Base-by-base conservation (phyloP, 2,329 filamentous ascomycete species). In the Trichoderma guizhouense region DNA sequence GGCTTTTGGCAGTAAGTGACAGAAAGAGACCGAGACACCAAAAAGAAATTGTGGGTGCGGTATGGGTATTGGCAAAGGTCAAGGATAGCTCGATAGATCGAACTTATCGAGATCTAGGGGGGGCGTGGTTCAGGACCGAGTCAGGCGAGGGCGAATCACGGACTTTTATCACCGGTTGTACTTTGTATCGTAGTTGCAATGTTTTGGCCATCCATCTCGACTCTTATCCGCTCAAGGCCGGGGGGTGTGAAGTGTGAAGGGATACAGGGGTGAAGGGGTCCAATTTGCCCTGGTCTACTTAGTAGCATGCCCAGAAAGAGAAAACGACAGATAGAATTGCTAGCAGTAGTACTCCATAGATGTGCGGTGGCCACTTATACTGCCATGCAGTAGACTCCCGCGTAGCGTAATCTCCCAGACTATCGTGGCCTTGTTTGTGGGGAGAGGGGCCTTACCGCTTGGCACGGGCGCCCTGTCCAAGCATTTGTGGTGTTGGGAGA, bases 1-100 rank as follows among this genome's bases (percentile, higher is more conserved):
- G 77, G 77, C 39, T 76, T 77, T 72, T 74, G 72, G 51, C 28
- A 58, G 47, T 14, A 24, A 72, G 70, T 75, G 72, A 73, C 75
- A 75, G 72, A 77, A 77, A 79, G 77, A 76, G 73, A 75, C 77
- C 76, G 78, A 80, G 81, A 83, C 78, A 82, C 78, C 82, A 58
- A 39, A 83, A 78, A 83, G 43, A 43, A 47, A 68, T 47, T 74
- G 74, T 73, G 72, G 64, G 71, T 76, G 76, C 76, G 75, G 43
- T 51, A 73, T 73, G 78, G 75, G 72, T 75, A 30, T 57, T 61
- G 21, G 39, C 76, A 76, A 77, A 76, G 76, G 79, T 79, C 80
- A 76, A 74, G 74, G 76, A 72, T 74, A 71, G 66, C 72, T 61
- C 62, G 68, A 72, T 69, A 63, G 74, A 78, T 79, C 77, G 74